Evolutionary conservation across 164 flowering plant genomes (phyloP).

Genomic region (Dillenia suffruticosa): DNA sequence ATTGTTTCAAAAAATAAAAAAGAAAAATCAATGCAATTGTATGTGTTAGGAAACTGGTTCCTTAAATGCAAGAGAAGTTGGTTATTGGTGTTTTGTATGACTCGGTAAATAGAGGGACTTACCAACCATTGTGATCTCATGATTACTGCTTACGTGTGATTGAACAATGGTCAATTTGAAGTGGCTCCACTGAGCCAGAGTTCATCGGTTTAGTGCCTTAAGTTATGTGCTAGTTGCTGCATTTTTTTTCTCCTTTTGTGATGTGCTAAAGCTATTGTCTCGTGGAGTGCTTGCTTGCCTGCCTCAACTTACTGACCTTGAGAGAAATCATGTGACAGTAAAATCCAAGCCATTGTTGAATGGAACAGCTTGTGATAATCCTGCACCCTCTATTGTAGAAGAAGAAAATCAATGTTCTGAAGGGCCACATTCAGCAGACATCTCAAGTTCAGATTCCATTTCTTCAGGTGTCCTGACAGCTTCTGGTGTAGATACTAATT

Average conservation of each 20-base stretch:
- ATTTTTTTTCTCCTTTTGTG: neutral
- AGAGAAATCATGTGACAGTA: slow-evolving; percentile 16
- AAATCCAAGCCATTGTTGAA: slow-evolving; percentile 8
- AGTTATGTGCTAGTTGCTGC: too few species aligned
- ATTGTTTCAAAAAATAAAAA: too few species aligned
- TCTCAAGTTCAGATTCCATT: slow-evolving; percentile 12
- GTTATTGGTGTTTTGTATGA: too few species aligned
- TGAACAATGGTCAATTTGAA: too few species aligned
- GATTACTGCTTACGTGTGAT: too few species aligned
- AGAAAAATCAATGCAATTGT: too few species aligned
- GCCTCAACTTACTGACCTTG: slow-evolving; percentile 14
- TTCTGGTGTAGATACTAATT: slow-evolving; percentile 15
- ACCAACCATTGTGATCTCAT: too few species aligned
- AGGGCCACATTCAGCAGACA: slow-evolving; percentile 19
- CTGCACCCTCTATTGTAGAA: slow-evolving; percentile 17
- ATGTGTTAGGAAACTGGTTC: too few species aligned
- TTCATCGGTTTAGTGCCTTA: too few species aligned
- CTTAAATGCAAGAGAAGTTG: too few species aligned
- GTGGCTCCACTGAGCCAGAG: too few species aligned
- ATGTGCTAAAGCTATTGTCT: neutral
- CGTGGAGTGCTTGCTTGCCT: slow-evolving; percentile 23
- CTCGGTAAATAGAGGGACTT: too few species aligned
- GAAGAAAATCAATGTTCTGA: slow-evolving; percentile 19
- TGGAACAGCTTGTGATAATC: slow-evolving; percentile 18
- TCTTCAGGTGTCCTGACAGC: slow-evolving; percentile 16